Evolutionary conservation across 805 yeast species (phyloP).

Genomic region (Dipodascopsis uninucleata): DNA sequence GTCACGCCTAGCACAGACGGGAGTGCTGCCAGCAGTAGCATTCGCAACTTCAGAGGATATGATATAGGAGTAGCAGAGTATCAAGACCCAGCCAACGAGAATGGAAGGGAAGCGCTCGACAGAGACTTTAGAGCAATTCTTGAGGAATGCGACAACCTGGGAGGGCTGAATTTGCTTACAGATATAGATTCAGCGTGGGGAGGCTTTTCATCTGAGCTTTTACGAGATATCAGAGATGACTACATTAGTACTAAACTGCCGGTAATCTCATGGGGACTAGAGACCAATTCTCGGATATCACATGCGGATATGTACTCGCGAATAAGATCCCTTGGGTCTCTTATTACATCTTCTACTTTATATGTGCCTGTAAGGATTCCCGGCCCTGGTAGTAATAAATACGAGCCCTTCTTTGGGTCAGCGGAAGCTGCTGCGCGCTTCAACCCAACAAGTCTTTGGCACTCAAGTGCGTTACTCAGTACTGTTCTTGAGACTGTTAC

Average conservation of each 20-base stretch:
- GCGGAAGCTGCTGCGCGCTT: conserved; percentile 3
- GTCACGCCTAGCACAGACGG: neutral
- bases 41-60: conserved; percentile 29
- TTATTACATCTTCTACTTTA: conserved; percentile 18
- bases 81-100: conserved; percentile 37
- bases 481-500: conserved; percentile 27
- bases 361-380: conserved; percentile 15
- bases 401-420: neutral
- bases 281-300: conserved; percentile 11
- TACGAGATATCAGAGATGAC: conserved; percentile 65
- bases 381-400: neutral
- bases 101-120: conserved; percentile 51
- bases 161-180: conserved; percentile 65
- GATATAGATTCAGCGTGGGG: conserved; percentile 85
- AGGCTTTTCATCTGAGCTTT: conserved; percentile 56
- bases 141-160: conserved; percentile 71
- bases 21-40: conserved; percentile 3
- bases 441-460: conserved; percentile 22
- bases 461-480: conserved; percentile 18
- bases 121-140: conserved; percentile 55
- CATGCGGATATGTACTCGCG: conserved; percentile 9
- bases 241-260: conserved; percentile 45
- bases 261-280: conserved; percentile 48
- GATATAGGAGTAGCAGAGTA: conserved; percentile 63
- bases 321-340: conserved; percentile 14